phyloP scores from a whole-genome alignment of 345 rosid species.

The Gossypium stocksii region DNA sequence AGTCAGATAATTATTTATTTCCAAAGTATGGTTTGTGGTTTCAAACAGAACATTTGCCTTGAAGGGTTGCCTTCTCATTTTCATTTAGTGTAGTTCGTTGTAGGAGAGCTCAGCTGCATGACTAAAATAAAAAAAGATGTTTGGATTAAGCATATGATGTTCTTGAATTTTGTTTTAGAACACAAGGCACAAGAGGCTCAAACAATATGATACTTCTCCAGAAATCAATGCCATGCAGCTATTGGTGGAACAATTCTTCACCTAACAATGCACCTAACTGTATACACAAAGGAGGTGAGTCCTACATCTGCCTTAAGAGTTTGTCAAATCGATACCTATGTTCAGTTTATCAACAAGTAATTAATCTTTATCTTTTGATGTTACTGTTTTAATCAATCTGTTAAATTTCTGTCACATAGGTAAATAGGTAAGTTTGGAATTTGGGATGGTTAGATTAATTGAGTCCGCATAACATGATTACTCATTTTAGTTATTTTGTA shows the following conservation, averaged over 20 bases:
- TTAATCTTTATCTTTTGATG: neutral
- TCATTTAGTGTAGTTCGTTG: neutral
- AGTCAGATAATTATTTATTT: neutral
- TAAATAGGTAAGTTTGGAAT: neutral
- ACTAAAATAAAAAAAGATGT: neutral
- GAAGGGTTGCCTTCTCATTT: neutral
- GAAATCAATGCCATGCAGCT: constrained; percentile 6
- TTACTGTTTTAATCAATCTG: neutral
- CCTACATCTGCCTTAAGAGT: neutral
- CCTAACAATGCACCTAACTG: neutral
- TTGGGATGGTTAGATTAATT: neutral
- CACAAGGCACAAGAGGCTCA: constrained; percentile 6
- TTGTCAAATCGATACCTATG: neutral
- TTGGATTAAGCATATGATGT: neutral
- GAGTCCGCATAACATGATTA: neutral
- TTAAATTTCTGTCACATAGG: neutral
- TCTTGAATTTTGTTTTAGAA: constrained; percentile 3
- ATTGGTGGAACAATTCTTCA: neutral
- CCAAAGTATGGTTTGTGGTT: neutral
- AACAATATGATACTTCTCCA: constrained; percentile 3
- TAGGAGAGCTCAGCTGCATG: neutral
- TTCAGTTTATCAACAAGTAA: neutral
- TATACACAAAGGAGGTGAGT: constrained; percentile 5
- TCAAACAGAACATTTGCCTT: neutral
- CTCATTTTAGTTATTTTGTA: neutral